Percentiles rank a stretch among this genome's conserved stretches.
phyloP scores from a whole-genome alignment of 768 basidiomycete species.

The Mycena latifolia region DNA sequence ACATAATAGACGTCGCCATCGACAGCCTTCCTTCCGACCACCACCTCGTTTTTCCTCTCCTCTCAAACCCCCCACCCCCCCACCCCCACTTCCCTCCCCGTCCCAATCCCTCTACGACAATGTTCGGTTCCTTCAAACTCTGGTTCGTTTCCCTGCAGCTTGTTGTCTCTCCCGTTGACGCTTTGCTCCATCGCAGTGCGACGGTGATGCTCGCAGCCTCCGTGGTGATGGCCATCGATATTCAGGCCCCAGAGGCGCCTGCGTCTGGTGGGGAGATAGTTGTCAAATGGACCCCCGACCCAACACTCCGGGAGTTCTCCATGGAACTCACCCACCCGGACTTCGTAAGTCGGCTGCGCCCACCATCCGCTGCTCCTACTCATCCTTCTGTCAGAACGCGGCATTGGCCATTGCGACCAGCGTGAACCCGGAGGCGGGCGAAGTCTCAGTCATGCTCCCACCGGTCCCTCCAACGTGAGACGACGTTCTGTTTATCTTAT shows the following conservation, averaged over 20 bases:
- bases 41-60: constrained; percentile 17
- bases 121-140: constrained; percentile 19
- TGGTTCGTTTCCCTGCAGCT: background rate
- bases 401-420: constrained; percentile 32
- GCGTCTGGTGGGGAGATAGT: constrained; percentile 3
- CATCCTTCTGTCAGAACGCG: constrained; percentile 5
- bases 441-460: constrained; percentile 12
- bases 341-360: constrained; percentile 5
- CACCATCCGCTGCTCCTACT: background rate
- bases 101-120: background rate
- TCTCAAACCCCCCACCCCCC: background rate
- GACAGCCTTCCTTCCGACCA: constrained; percentile 8
- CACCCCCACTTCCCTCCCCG: background rate
- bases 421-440: constrained; percentile 15
- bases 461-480: constrained; percentile 8
- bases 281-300: constrained; percentile 14
- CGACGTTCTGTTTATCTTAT: no score
- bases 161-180: background rate
- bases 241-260: background rate
- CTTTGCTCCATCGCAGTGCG: background rate
- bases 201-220: constrained; percentile 1
- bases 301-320: constrained; percentile 1
- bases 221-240: background rate
- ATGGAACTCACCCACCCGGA: constrained; percentile 16
- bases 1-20: constrained; percentile 26